phyloP scores from a whole-genome alignment of 179 eudicot genomes.

The Sideroxylon spinosum region DNA sequence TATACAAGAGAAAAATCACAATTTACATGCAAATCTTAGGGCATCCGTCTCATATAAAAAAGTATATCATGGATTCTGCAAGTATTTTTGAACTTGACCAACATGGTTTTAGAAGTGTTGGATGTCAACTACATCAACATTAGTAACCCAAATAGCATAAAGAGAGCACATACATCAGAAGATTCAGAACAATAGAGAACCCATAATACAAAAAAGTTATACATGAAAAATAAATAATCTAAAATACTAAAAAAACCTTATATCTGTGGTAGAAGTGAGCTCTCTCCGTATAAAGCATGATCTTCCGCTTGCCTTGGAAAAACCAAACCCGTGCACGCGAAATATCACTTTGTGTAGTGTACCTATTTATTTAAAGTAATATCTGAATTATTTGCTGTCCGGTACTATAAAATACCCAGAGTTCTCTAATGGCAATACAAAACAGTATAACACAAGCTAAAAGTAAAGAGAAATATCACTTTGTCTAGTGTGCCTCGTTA shows the following conservation, averaged over 20 bases:
- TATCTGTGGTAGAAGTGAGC: slow-evolving; percentile 95
- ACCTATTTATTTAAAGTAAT: slow-evolving; percentile 36
- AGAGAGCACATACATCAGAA: slow-evolving; percentile 74
- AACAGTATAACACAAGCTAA: background rate
- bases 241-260: slow-evolving; percentile 46
- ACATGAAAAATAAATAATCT: background rate
- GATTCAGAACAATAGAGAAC: slow-evolving; percentile 35
- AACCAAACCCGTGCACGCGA: slow-evolving; percentile 82
- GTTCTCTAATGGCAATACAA: background rate
- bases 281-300: slow-evolving; percentile 92
- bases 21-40: no score
- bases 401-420: background rate
- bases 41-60: no score
- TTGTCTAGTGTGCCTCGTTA: slow-evolving; percentile 61
- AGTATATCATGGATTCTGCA: no score
- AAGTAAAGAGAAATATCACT: background rate
- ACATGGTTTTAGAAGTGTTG: no score
- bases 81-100: no score
- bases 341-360: slow-evolving; percentile 69
- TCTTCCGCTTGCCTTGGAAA: slow-evolving; percentile 63
- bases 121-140: no score
- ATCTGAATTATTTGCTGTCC: slow-evolving; percentile 2
- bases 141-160: slow-evolving; percentile 25
- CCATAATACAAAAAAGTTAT: background rate
- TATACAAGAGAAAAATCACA: no score